Conservation (phyloP, 2,329 filamentous ascomycete species). For the Colletotrichum sp. region DNA sequence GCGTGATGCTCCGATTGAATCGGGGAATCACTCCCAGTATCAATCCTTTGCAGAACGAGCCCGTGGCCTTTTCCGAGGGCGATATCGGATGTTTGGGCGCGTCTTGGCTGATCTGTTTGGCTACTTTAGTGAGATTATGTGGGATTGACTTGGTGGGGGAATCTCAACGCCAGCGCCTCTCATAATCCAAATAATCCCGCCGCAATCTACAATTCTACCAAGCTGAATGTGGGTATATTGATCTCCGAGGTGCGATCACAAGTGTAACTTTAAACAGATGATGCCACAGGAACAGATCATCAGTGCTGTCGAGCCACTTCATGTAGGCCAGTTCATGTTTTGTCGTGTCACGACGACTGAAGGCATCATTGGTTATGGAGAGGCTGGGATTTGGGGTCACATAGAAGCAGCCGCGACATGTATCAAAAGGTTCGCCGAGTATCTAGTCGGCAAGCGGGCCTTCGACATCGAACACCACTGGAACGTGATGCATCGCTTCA, state of each 20-base stretch:
- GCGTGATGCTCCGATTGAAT: not conserved
- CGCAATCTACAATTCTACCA: not conserved
- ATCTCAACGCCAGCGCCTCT: not conserved
- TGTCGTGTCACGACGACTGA: not conserved
- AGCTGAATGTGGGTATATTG: not conserved
- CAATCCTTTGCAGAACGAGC: not conserved
- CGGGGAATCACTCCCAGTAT: not conserved
- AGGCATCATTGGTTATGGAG: not conserved
- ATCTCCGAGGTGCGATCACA: not conserved
- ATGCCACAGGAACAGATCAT: not conserved
- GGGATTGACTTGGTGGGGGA: not conserved
- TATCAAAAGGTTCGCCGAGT: not conserved
- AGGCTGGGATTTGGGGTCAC: not conserved
- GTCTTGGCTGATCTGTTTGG: not conserved
- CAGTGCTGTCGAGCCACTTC: not conserved
- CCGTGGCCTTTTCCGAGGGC: not conserved
- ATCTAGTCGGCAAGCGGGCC: not conserved
- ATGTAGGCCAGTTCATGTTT: not conserved
- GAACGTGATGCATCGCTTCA: constrained; percentile 23
- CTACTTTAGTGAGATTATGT: not conserved
- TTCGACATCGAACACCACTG: constrained; percentile 20
- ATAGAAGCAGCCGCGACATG: not conserved
- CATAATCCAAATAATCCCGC: not conserved
- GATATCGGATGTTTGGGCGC: not conserved
- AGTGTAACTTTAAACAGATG: not conserved